These are phyloP conservation scores for Candida golubevii DNA, from an alignment of 805 yeast genomes.

Conservation along the genomic window DNA sequence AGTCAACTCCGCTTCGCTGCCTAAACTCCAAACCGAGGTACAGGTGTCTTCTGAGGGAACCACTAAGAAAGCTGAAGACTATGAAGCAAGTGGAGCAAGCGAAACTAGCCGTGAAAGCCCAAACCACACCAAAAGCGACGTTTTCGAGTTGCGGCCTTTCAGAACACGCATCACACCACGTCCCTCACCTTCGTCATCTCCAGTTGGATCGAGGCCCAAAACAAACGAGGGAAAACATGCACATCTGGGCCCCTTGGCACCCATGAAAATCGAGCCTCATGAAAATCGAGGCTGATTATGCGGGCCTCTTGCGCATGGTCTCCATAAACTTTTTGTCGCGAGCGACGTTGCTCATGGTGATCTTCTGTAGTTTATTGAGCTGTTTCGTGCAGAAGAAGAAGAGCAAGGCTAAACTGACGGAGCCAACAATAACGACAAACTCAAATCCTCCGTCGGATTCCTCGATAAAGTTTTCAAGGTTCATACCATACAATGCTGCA, in stretches of 20 bases:
- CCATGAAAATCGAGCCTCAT: neutral
- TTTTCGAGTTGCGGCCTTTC: constrained; percentile 39
- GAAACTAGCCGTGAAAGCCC: neutral
- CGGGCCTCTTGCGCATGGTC: constrained; percentile 3
- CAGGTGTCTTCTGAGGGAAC: no score
- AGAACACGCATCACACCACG: constrained; percentile 38
- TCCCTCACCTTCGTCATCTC: constrained; percentile 38
- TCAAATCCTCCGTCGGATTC: constrained; percentile 70
- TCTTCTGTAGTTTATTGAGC: constrained; percentile 62
- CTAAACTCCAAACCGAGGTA: no score
- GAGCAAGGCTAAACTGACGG: constrained; percentile 41
- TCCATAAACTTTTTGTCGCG: constrained; percentile 9
- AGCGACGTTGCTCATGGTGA: constrained; percentile 58
- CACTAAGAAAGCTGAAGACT: no score
- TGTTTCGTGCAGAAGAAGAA: constrained; percentile 52
- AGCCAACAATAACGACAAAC: constrained; percentile 37
- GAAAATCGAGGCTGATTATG: neutral
- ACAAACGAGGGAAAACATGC: neutral
- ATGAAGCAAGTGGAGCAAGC: no score
- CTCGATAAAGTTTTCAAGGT: constrained; percentile 86
- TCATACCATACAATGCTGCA: constrained; percentile 94
- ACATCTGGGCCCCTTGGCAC: neutral
- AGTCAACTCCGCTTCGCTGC: neutral
- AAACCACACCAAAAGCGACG: constrained; percentile 18
- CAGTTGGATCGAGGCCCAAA: constrained; percentile 15